Base-by-base conservation (phyloP, 2,329 filamentous ascomycete genomes). In the Xylariales sp. region DNA sequence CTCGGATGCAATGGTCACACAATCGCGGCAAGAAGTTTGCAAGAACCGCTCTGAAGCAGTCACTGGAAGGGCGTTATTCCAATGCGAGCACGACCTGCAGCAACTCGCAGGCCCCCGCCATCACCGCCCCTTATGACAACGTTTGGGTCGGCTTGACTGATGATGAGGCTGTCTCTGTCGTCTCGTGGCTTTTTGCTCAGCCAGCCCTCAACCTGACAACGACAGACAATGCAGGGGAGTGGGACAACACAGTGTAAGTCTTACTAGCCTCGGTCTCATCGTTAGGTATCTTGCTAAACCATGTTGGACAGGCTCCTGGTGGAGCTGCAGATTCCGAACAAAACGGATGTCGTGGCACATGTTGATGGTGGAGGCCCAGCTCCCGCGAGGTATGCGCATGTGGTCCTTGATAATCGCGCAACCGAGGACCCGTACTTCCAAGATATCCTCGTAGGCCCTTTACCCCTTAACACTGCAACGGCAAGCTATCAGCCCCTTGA, bases 391-490 rank as follows among this genome's bases (percentile, higher is more conserved):
- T 73, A 67, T 51, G 71, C 70, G 3, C 68, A 68, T 37, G 66
- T 66, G 1, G 49, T 65, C 3, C 49, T 74, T n/a, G 58, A 65
- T 42, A 58, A 66, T 50, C 57, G 62, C 6, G 56, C 68, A 3
- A 58, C 62, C 6, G 58, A 61, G 21, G 47, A 63, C 7, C 56
- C 69, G 0, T 58, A 61, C 27, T 65, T 63, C 15, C 57, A 63
- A 19, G 65, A 76, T 42, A 68, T 73, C 46, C 53, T 70, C 33
- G 66, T 76, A 12, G 73, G 73, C 0, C 73, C 73, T 12, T 51
- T 77, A 18, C 71, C 71, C 3, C 54, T 72, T 29, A 55, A 58
- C 18, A 59, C 68, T 28, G 54, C 56, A 1, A 67, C 65, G 0
- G 62, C 61, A 0, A 51, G 51, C 1, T 62, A 64, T 40, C 44